Evolutionary conservation across 2,329 filamentous ascomycete genomes (phyloP).

Genomic region (Ceratocystis destructans): DNA sequence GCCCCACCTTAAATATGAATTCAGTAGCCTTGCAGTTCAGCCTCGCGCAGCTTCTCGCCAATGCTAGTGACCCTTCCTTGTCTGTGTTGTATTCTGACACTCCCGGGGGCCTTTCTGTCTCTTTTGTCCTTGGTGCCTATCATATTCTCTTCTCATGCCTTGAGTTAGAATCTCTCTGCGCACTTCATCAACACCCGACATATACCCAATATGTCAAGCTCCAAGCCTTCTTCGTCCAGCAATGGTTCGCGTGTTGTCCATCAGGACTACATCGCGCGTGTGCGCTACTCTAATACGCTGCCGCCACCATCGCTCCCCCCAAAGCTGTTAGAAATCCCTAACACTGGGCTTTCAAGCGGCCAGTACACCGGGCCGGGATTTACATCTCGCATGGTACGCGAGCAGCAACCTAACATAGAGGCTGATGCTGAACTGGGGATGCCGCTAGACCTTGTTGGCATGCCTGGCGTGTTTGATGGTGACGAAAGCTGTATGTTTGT

Average conservation of each 20-base stretch:
- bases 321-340: constrained; percentile 93
- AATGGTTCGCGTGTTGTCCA: constrained; percentile 51
- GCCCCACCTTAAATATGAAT: neutral
- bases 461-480: constrained; percentile 87
- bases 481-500: constrained; percentile 69
- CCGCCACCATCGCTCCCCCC: constrained; percentile 88
- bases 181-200: neutral
- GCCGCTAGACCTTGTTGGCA: constrained; percentile 88
- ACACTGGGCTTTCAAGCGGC: constrained; percentile 70
- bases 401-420: constrained; percentile 92
- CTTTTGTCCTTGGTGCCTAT: neutral
- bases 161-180: neutral
- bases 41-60: constrained; percentile 7
- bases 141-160: neutral
- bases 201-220: constrained; percentile 13
- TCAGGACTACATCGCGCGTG: constrained; percentile 94
- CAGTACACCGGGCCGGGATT: constrained; percentile 87
- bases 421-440: constrained; percentile 95
- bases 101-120: neutral
- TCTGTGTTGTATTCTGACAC: neutral
- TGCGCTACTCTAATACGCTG: constrained; percentile 89
- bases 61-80: neutral
- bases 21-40: constrained; percentile 12
- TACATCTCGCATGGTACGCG: constrained; percentile 73
- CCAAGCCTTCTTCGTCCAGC: constrained; percentile 12